Evolutionary conservation across 441 rosid species (phyloP).

Genomic region (Metrosideros polymorpha): DNA sequence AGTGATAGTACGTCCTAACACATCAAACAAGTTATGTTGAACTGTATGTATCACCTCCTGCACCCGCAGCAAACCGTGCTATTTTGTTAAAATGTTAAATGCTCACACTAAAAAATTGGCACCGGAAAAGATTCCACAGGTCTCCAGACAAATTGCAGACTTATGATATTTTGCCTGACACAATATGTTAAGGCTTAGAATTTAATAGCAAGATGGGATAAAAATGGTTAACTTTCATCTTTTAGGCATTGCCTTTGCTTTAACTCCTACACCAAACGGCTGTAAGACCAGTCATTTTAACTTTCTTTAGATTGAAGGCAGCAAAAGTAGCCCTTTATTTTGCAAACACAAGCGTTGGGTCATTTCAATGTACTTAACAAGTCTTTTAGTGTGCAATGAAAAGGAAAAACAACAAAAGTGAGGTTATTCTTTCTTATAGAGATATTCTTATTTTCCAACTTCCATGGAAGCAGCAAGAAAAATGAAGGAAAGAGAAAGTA

Average conservation of each 20-base stretch:
- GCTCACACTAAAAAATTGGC: not conserved
- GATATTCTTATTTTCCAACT: not conserved
- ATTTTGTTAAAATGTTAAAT: not conserved
- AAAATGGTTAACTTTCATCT: not conserved
- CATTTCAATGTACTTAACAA: not conserved
- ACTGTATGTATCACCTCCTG: not conserved
- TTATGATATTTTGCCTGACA: not conserved
- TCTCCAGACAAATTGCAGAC: not conserved
- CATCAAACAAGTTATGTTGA: not conserved
- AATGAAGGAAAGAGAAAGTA: not conserved
- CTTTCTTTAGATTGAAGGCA: not conserved
- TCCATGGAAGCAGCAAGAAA: not conserved
- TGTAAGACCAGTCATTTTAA: not conserved
- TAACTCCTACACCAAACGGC: not conserved
- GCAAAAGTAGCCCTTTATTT: not conserved
- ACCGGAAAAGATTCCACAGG: not conserved
- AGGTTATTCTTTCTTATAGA: not conserved
- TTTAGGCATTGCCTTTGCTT: not conserved
- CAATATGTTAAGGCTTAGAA: not conserved
- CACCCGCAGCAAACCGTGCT: not conserved
- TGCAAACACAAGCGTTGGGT: not conserved
- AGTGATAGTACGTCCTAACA: not conserved
- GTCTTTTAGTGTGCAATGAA: not conserved
- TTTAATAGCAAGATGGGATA: not conserved
- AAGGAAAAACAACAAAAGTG: not conserved